Conservation (phyloP, 352 stramenopile species). For the Elongisporangium anandrum region DNA sequence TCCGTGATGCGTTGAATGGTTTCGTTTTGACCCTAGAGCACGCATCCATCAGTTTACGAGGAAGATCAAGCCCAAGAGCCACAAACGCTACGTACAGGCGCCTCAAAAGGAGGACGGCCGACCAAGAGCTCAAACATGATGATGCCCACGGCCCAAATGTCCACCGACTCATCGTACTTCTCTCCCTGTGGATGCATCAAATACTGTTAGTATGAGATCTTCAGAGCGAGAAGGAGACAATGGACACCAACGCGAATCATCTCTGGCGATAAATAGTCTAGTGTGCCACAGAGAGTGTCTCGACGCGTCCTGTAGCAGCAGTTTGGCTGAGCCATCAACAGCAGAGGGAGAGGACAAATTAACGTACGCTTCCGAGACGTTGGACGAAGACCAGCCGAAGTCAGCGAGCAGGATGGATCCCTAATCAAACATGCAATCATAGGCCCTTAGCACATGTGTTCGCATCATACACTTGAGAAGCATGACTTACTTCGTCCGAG, state of each 20-base stretch:
- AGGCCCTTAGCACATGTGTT: too few relatives aligned
- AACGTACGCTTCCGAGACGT: conserved; percentile 68
- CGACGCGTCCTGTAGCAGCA: conserved; percentile 64
- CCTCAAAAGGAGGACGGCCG: conserved; percentile 97
- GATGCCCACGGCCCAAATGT: conserved; percentile 99
- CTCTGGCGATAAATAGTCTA: conserved; percentile 99
- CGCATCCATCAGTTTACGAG: background rate
- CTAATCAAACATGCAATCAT: conserved; percentile 18
- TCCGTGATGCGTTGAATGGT: conserved; percentile 96
- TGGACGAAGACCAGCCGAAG: conserved; percentile 98
- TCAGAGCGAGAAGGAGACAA: background rate
- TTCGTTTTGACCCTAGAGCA: conserved; percentile 82
- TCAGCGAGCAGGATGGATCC: conserved; percentile 98
- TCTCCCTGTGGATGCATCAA: conserved; percentile 50
- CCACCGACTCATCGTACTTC: conserved; percentile 98
- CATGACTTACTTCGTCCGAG: conserved; percentile 38
- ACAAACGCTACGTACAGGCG: conserved; percentile 39
- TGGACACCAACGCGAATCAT: conserved; percentile 92
- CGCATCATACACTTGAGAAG: background rate
- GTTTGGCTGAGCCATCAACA: too few relatives aligned
- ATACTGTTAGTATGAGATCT: conserved; percentile 1
- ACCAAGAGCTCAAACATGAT: conserved; percentile 98
- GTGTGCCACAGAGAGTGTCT: conserved; percentile 97
- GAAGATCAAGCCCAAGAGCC: background rate
- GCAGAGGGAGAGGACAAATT: too few relatives aligned